A percentile compares a stretch with the other conserved stretches of the same genome.
phyloP scores from a whole-genome alignment of 345 rosid genomes.

The Eucalyptus regnans region DNA sequence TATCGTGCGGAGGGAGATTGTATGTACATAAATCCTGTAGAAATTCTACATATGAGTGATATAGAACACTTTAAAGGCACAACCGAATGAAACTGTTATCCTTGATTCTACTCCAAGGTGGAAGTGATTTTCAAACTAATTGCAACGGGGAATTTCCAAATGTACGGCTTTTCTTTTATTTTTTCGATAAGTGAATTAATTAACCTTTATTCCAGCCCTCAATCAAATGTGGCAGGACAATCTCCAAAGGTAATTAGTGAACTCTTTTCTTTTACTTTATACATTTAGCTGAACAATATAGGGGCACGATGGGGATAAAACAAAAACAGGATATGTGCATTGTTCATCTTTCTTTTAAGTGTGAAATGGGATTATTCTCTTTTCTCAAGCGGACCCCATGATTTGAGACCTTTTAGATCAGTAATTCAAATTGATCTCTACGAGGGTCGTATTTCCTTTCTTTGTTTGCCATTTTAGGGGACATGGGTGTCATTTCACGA shows the following conservation, averaged over 20 bases:
- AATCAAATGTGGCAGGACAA: not conserved
- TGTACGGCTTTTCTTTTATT: no score
- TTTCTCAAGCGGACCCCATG: not conserved
- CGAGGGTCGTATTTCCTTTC: not conserved
- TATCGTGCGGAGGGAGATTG: not conserved
- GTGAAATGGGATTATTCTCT: not conserved
- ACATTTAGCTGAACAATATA: not conserved
- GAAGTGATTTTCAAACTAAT: no score
- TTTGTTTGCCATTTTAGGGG: not conserved
- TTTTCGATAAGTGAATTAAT: no score
- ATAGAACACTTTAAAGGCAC: not conserved
- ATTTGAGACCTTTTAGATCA: not conserved
- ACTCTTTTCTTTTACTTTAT: not conserved
- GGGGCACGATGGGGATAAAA: not conserved
- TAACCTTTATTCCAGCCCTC: not conserved
- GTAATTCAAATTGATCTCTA: not conserved
- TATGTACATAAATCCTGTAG: not conserved
- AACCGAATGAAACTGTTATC: not conserved
- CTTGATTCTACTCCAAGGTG: not conserved
- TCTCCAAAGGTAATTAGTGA: not conserved
- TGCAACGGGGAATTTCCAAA: not conserved
- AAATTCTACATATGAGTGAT: not conserved
- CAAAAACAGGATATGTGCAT: not conserved
- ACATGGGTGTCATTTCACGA: not conserved
- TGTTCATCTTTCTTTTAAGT: not conserved